Conservation (phyloP, 2,329 filamentous ascomycete genomes). For the Falciphora oryzae region DNA sequence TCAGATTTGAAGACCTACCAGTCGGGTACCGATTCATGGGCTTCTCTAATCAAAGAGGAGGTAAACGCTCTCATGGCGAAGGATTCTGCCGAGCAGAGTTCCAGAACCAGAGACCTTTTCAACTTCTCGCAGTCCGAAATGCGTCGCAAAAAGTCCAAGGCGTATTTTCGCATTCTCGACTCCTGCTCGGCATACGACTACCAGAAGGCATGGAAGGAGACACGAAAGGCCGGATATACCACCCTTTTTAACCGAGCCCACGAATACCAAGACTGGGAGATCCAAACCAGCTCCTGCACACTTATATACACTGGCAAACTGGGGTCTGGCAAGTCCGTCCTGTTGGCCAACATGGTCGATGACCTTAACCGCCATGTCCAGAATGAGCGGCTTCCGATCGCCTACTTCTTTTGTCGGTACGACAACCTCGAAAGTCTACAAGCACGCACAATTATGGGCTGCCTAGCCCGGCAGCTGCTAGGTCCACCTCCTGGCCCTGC, state of each 20-base stretch:
- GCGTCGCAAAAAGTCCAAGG: constrained; percentile 3
- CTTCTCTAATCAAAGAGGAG: constrained; percentile 30
- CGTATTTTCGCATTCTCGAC: constrained; percentile 25
- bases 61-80: constrained; percentile 22
- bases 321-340: constrained; percentile 38
- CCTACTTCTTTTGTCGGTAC: constrained; percentile 30
- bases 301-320: constrained; percentile 33
- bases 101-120: constrained; percentile 19
- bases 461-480: constrained; percentile 31
- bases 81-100: constrained; percentile 20
- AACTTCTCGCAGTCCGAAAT: constrained; percentile 16
- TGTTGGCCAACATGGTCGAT: constrained; percentile 37
- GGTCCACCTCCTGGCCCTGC: constrained; percentile 18
- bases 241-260: constrained; percentile 16
- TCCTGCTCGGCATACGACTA: constrained; percentile 36
- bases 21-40: constrained; percentile 28
- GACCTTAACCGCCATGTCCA: constrained; percentile 24
- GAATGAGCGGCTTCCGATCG: constrained; percentile 14
- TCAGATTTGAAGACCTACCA: constrained; percentile 26
- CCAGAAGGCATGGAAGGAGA: constrained; percentile 34
- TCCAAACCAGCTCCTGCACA: constrained; percentile 15
- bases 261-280: constrained; percentile 19
- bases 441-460: constrained; percentile 25
- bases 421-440: constrained; percentile 25
- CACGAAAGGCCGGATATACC: constrained; percentile 32